Base-by-base conservation (phyloP, 768 basidiomycete species). In the Tephrocybe sp. region DNA sequence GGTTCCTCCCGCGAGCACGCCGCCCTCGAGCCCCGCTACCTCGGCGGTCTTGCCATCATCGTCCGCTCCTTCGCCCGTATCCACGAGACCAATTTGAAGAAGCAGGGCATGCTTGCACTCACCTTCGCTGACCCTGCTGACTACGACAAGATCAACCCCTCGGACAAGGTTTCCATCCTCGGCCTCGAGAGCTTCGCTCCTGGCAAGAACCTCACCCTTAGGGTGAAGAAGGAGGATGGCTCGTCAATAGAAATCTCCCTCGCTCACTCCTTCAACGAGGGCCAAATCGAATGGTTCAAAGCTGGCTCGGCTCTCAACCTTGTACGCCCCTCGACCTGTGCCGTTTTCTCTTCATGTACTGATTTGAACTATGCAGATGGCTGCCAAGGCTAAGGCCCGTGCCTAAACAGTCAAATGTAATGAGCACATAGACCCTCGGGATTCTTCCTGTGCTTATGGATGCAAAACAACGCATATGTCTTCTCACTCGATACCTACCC, bases 251-350 rank as follows among this genome's bases (percentile, higher is more conserved):
- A 90, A 64, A 78, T 96, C 58, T 42, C 79, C 18, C 85, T 94
- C 54, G 90, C 91, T 21, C 93, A 97, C 72, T 90, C 92, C 11
- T 98, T 97, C 80, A 98, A 98, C 67, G 88, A 93, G 71, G 93
- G 93, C 41, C 95, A 97, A 73, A 95, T 97, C 65, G 92, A 83
- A 61, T 97, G 96, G 95, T 98, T 97, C 86, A 95, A 94, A 80
- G 93, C 93, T 62, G 96, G 96, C 36, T 93, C 90, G 58, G 92
- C 93, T 15, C 83, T 96, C 47, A 94, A 95, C 80, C 65, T 93
- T 73, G 88, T 91, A 14, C 42, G 42, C 28, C 6, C 17, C 12
- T 41, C 14, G 9, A 21, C 1, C 10, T 18, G 10, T 12, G 10
- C 4, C 17, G 4, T 2, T 18, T 17, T 23, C 5, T 42, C 34